phyloP scores from a whole-genome alignment of 2,329 filamentous ascomycete genomes.

The Arthrinium puccinioides region DNA sequence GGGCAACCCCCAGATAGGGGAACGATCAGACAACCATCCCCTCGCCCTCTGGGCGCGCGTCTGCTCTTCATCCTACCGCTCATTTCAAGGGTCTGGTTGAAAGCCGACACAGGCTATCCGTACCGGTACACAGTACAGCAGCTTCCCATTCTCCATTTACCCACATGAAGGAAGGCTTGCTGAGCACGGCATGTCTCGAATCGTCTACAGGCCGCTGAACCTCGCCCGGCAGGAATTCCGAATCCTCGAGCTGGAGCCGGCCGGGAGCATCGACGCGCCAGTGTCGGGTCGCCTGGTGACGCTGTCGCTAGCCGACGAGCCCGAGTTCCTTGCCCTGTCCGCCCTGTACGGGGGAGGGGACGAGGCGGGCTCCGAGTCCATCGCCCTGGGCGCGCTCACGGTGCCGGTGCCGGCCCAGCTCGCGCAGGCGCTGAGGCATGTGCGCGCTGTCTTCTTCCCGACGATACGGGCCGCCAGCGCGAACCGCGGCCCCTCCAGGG shows the following conservation, averaged over 20 bases:
- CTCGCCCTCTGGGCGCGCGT: no score
- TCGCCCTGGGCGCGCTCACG: conserved; percentile 18
- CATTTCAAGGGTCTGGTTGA: no score
- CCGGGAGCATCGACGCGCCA: conserved; percentile 17
- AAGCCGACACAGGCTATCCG: no score
- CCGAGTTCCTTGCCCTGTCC: conserved; percentile 9
- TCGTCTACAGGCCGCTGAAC: no score
- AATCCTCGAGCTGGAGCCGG: conserved; percentile 24
- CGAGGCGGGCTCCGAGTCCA: conserved; percentile 17
- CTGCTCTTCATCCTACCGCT: no score
- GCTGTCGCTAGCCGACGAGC: conserved; percentile 13
- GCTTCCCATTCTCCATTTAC: no score
- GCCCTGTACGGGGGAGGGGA: conserved; percentile 6
- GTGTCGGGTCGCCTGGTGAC: conserved; percentile 26
- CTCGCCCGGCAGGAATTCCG: conserved; percentile 20
- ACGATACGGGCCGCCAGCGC: conserved; percentile 6
- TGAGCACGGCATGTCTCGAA: no score
- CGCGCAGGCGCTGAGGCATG: conserved; percentile 21
- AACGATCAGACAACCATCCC: no score
- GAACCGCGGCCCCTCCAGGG: background rate
- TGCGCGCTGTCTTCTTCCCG: conserved; percentile 24
- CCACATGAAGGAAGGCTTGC: no score
- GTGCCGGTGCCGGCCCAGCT: conserved; percentile 21
- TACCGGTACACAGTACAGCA: no score
- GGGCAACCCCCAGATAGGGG: no score